Percentiles rank a stretch among this genome's conserved stretches.
Evolutionary conservation across 2,329 filamentous ascomycete genomes (phyloP).

Genomic region (Aureobasidium sp.): DNA sequence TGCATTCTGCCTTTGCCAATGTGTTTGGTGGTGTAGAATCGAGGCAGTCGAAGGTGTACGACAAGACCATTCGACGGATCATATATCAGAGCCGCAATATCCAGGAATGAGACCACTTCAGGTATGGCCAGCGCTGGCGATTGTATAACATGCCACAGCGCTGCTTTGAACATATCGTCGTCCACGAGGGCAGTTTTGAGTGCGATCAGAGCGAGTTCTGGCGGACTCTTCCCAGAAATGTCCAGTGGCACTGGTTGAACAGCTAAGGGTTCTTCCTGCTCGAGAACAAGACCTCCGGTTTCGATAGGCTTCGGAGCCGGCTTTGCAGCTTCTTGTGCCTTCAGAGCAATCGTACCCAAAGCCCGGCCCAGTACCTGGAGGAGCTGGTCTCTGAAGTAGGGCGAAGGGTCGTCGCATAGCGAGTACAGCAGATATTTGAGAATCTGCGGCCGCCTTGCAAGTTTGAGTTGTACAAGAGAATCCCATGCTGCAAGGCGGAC

Average conservation of each 20-base stretch:
- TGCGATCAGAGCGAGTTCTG: constrained; percentile 51
- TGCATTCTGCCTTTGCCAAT: constrained; percentile 41
- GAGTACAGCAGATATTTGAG: constrained; percentile 50
- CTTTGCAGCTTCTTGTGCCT: constrained; percentile 33
- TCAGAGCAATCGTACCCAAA: constrained; percentile 52
- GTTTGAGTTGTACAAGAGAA: constrained; percentile 48
- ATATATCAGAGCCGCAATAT: constrained; percentile 51
- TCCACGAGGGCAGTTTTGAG: constrained; percentile 45
- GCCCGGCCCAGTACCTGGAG: constrained; percentile 46
- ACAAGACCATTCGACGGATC: constrained; percentile 42
- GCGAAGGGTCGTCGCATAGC: constrained; percentile 49
- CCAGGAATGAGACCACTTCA: constrained; percentile 49
- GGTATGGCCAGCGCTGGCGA: constrained; percentile 43
- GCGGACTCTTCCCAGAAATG: constrained; percentile 42
- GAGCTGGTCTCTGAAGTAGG: constrained; percentile 48
- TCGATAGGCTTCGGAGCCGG: constrained; percentile 26
- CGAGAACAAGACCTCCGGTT: constrained; percentile 46
- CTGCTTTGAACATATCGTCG: constrained; percentile 43
- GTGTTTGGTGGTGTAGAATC: constrained; percentile 48
- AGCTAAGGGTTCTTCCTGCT: constrained; percentile 46
- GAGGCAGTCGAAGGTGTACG: constrained; percentile 46
- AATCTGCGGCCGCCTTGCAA: constrained; percentile 44
- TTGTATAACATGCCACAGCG: constrained; percentile 48
- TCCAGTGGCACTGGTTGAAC: constrained; percentile 40
- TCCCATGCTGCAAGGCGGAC: constrained; percentile 53